Evolutionary conservation across 306 rosid genomes (phyloP).

Genomic region (Acmispon strigosus): DNA sequence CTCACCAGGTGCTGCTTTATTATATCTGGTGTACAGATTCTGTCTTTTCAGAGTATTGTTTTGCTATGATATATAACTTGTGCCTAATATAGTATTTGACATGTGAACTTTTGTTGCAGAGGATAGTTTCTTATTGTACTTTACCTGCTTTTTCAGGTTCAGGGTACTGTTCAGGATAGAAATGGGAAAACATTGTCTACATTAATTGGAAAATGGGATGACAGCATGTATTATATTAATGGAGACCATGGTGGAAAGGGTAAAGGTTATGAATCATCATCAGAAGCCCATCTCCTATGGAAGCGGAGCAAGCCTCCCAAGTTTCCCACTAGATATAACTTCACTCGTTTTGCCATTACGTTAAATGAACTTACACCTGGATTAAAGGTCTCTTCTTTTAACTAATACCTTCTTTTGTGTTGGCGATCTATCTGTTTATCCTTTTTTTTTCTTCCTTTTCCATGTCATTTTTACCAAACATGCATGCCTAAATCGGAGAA

Average conservation of each 20-base stretch:
- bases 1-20: conserved; percentile 75
- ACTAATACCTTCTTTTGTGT: conserved; percentile 3
- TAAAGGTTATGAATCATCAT: conserved; percentile 59
- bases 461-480: not conserved
- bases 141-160: conserved; percentile 48
- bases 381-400: conserved; percentile 52
- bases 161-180: conserved; percentile 76
- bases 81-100: not conserved
- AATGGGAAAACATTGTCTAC: conserved; percentile 81
- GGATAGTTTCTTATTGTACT: not conserved
- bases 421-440: not conserved
- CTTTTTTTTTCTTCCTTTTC: not conserved
- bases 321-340: conserved; percentile 77
- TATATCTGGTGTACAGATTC: conserved; percentile 11
- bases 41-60: not conserved
- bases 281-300: conserved; percentile 74
- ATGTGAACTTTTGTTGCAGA: conserved; percentile 1
- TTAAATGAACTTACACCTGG: conserved; percentile 80
- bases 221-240: conserved; percentile 72
- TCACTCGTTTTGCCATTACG: conserved; percentile 82
- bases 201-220: conserved; percentile 90
- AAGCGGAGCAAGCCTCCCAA: conserved; percentile 79
- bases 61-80: not conserved
- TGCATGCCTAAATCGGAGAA: not conserved
- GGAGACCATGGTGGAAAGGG: conserved; percentile 82